Evolutionary conservation across 108 stramenopile genomes (phyloP), one percentile per base, ranked within the genome.

Genomic region (Cyclotella distinguenda): DNA sequence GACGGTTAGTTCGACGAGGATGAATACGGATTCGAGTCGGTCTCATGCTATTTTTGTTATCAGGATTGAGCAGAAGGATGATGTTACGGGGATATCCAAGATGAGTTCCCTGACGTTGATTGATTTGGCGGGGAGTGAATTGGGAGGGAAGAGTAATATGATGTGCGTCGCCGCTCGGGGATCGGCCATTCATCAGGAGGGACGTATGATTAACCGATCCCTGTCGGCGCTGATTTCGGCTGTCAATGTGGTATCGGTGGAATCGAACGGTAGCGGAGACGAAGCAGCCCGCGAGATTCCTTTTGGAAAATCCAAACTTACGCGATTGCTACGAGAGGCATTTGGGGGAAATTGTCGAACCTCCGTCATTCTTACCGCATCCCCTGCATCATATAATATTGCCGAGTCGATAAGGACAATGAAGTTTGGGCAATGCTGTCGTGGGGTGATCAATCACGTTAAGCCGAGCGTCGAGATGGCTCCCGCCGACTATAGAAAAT

Each of bases 111-210:
- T 97, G 52, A 70, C 79, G 42, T 61, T 96, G 60, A 78, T 94
- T 35, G 97, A 97, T 72, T 67, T 95, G 64, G 97, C 95, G 16
- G 97, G 97, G 11, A 81, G 77, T 51, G 95, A 97, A 77, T 60
- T 84, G 51, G 86, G 61, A 25, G 55, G 60, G 46, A 77, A 69
- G 44, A 48, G 45, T 27, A 50, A 51, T 19, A 49, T 31, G 6
- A n/a, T n/a, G n/a, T 50, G 13, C 21, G 16, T 19, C 34, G 45
- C 23, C 8, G 69, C 62, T 0, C 82, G 62, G 36, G 85, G 78
- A 22, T 71, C 66, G 32, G 57, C 72, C 12, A 75, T 78, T 40
- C 73, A 74, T 62, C 66, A 84, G 56, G 91, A 93, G 72, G 88
- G 84, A 11, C 68, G 64, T 36, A 82, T 87, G 85, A 90, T 93